phyloP scores from a whole-genome alignment of 495 filamentous ascomycete genomes.

The Trichocladium uniseriatum region DNA sequence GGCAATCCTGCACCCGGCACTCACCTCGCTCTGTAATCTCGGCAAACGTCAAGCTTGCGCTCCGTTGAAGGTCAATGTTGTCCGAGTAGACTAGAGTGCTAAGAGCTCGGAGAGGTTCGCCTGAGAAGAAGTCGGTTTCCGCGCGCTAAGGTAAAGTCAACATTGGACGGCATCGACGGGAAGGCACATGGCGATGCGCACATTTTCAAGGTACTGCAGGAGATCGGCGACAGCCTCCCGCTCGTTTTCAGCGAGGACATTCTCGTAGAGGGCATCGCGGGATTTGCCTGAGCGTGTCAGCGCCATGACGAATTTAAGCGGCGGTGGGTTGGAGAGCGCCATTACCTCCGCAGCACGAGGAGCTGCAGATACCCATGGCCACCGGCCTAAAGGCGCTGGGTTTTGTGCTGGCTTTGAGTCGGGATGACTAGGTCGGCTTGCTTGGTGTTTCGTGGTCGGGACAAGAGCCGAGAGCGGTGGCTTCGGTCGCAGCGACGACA shows the following conservation, averaged over 20 bases:
- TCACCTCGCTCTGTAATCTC: conserved; percentile 97
- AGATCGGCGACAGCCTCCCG: conserved; percentile 95
- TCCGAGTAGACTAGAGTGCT: conserved; percentile 96
- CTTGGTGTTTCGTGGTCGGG: conserved; percentile 4
- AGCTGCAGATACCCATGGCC: conserved; percentile 36
- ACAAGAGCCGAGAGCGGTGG: not conserved
- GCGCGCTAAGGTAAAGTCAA: conserved; percentile 51
- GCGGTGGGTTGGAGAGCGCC: not conserved
- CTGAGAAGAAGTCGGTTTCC: conserved; percentile 96
- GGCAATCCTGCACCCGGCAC: conserved; percentile 17
- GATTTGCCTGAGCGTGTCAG: conserved; percentile 53
- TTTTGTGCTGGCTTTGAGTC: not conserved
- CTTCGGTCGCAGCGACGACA: conserved; percentile 8
- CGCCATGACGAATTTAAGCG: not conserved
- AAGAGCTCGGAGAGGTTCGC: conserved; percentile 88
- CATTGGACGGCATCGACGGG: not conserved
- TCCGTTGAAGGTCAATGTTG: conserved; percentile 96
- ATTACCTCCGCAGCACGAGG: conserved; percentile 34
- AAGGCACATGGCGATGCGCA: conserved; percentile 34
- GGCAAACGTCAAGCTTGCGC: conserved; percentile 95
- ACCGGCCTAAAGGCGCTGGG: conserved; percentile 7
- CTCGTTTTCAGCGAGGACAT: conserved; percentile 90
- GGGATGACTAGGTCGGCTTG: conserved; percentile 1
- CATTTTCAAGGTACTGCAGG: conserved; percentile 91
- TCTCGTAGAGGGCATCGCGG: conserved; percentile 91